These are phyloP conservation scores for Jimgerdemannia flammicorona DNA, from an alignment of 192 early-diverging fungal species.

Conservation along the genomic window DNA sequence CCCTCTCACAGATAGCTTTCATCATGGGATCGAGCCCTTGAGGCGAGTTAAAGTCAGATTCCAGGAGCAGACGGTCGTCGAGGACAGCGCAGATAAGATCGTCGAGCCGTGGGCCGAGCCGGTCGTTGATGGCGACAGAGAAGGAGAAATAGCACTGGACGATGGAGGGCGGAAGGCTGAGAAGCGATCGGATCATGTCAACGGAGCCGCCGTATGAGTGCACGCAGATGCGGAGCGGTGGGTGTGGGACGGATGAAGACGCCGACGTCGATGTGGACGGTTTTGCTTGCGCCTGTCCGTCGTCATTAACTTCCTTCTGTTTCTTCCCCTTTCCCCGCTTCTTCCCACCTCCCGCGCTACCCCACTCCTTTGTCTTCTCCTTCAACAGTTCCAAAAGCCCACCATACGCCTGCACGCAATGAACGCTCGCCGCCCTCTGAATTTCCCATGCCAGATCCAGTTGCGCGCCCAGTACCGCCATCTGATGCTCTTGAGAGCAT, in stretches of 20 bases:
- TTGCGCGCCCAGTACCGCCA: slow-evolving; percentile 57
- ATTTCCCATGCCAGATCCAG: slow-evolving; percentile 65
- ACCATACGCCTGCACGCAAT: slow-evolving; percentile 78
- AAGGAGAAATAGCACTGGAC: slow-evolving; percentile 73
- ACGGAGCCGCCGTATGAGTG: slow-evolving; percentile 84
- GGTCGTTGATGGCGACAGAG: slow-evolving; percentile 71
- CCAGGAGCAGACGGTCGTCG: slow-evolving; percentile 74
- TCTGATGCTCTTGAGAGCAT: slow-evolving; percentile 23
- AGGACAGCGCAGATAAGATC: slow-evolving; percentile 70
- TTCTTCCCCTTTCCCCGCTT: slow-evolving; percentile 2
- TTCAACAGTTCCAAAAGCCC: slow-evolving; percentile 39
- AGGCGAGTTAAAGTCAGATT: slow-evolving; percentile 74
- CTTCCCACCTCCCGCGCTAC: background rate
- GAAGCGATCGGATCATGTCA: slow-evolving; percentile 59
- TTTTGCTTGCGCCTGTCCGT: background rate
- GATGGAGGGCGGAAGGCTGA: slow-evolving; percentile 15
- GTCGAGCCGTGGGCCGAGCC: slow-evolving; percentile 45
- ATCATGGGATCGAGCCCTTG: slow-evolving; percentile 48
- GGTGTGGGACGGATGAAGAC: background rate
- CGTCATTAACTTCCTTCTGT: background rate
- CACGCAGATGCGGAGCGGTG: slow-evolving; percentile 70
- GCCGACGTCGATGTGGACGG: slow-evolving; percentile 12
- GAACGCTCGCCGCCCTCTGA: slow-evolving; percentile 61
- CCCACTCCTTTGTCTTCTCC: slow-evolving; percentile 18
- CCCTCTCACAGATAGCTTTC: slow-evolving; percentile 45